Percentiles rank a stretch among this genome's conserved stretches.
Conservation (phyloP, 257 asterid genomes). For the Echites panduratus region DNA sequence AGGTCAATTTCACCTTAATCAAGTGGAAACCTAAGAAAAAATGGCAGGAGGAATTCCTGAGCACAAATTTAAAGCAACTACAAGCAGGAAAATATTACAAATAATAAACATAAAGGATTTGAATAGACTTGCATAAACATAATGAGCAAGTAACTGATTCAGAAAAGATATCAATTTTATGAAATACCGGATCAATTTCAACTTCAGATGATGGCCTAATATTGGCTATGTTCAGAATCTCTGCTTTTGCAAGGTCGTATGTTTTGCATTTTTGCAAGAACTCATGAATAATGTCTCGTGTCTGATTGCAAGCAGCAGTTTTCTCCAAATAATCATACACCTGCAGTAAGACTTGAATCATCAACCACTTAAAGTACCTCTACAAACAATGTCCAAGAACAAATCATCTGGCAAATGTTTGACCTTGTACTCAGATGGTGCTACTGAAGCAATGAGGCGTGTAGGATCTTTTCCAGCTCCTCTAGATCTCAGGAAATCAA, state of each 20-base stretch:
- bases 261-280: slow-evolving; percentile 40
- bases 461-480: slow-evolving; percentile 80
- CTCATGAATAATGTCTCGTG: slow-evolving; percentile 38
- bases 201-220: slow-evolving; percentile 49
- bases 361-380: not conserved
- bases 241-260: slow-evolving; percentile 58
- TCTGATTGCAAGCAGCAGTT: slow-evolving; percentile 58
- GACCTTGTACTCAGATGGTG: slow-evolving; percentile 78
- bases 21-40: not conserved
- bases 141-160: not conserved
- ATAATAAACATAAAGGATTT: not conserved
- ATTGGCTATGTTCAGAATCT: slow-evolving; percentile 61
- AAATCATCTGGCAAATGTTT: not conserved
- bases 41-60: not conserved
- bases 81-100: not conserved
- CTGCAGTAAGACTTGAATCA: slow-evolving; percentile 25
- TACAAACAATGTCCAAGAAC: not conserved
- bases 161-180: slow-evolving; percentile 3
- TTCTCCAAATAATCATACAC: slow-evolving; percentile 70
- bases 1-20: too few species aligned
- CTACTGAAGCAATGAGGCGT: slow-evolving; percentile 48
- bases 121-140: not conserved
- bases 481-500: slow-evolving; percentile 62
- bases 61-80: not conserved
- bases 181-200: slow-evolving; percentile 57